Evolutionary conservation across 192 early-diverging fungal genomes (phyloP).

Genomic region (Rhizophagus sp.): DNA sequence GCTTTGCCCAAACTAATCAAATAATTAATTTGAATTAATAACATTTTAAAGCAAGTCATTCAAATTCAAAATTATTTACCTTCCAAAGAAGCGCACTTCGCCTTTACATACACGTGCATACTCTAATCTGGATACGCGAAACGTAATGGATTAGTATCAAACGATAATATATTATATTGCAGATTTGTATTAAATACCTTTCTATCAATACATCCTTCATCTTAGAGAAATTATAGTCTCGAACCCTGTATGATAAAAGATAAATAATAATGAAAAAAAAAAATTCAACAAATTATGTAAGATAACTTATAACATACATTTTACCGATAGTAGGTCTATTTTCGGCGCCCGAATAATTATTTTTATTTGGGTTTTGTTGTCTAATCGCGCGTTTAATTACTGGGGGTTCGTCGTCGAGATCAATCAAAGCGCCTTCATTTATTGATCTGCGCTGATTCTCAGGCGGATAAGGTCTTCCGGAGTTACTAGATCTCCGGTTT

Average conservation of each 20-base stretch:
- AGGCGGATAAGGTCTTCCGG: background rate
- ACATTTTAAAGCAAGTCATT: background rate
- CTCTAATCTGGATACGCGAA: conserved; percentile 28
- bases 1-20: conserved; percentile 44
- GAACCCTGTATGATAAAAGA: background rate
- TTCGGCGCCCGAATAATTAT: background rate
- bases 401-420: background rate
- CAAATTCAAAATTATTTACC: conserved; percentile 18
- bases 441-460: background rate
- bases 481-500: background rate
- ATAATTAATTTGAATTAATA: background rate
- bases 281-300: background rate
- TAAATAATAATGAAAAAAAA: background rate
- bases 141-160: background rate
- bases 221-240: conserved; percentile 39
- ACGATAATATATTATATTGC: background rate
- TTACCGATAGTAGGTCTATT: background rate
- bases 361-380: background rate
- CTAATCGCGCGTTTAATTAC: background rate
- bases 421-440: background rate
- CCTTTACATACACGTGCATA: conserved; percentile 37
- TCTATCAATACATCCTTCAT: conserved; percentile 29
- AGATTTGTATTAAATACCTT: conserved; percentile 27
- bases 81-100: conserved; percentile 38
- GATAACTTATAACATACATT: background rate